Conservation (phyloP, 2,329 filamentous ascomycete genomes). For the Botrytis aclada region DNA sequence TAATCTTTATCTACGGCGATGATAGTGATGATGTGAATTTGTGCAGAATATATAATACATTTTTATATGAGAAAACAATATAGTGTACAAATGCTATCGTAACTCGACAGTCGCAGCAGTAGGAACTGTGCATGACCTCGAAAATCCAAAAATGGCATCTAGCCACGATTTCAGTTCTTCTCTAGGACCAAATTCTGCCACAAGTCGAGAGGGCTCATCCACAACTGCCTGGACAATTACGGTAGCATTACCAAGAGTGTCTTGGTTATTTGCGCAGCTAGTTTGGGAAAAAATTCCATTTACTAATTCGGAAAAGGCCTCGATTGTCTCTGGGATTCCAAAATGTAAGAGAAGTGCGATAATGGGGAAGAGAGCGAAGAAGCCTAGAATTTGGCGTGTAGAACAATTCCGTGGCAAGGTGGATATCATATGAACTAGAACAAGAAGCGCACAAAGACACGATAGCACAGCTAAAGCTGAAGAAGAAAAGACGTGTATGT, state of each 20-base stretch:
- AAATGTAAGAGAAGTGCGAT: slow-evolving; percentile 7
- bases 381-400: background rate
- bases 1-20: background rate
- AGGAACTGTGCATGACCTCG: background rate
- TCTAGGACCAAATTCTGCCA: slow-evolving; percentile 14
- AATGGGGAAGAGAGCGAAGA: slow-evolving; percentile 11
- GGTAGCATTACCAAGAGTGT: background rate
- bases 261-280: background rate
- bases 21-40: background rate
- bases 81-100: background rate
- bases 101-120: background rate
- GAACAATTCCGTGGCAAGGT: background rate
- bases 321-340: background rate
- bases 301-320: background rate
- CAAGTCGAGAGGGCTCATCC: slow-evolving; percentile 15
- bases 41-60: background rate
- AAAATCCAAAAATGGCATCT: background rate
- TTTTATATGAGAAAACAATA: background rate
- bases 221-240: background rate
- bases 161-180: background rate
- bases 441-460: slow-evolving; percentile 11
- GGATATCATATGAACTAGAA: slow-evolving; percentile 2
- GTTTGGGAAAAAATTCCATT: background rate
- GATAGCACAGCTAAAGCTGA: background rate
- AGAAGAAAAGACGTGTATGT: background rate